A percentile compares a stretch with the other conserved stretches of the same genome.
Evolutionary conservation across 345 rosid species (phyloP).

Genomic region (Heritiera littoralis): DNA sequence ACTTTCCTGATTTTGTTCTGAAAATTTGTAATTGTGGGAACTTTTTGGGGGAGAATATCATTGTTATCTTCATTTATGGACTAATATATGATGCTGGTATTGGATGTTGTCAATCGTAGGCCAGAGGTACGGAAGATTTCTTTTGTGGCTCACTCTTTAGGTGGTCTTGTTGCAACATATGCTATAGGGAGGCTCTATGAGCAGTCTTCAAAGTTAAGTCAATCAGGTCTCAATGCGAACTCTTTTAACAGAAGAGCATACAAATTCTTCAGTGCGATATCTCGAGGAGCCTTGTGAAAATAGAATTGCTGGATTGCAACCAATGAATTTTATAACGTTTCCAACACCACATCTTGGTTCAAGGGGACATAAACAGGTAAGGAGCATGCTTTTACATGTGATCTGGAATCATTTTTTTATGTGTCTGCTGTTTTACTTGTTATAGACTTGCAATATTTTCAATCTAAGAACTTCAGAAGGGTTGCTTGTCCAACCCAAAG

Average conservation of each 20-base stretch:
- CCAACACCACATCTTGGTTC: conserved; percentile 99
- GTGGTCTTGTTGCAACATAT: conserved; percentile 94
- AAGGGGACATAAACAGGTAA: conserved; percentile 84
- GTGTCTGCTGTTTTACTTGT: neutral
- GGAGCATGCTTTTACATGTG: neutral
- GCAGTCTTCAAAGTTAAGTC: conserved; percentile 28
- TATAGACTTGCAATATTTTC: conserved; percentile 5
- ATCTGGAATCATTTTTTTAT: neutral
- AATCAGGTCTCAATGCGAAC: conserved; percentile 17
- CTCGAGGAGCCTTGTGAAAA: conserved; percentile 44
- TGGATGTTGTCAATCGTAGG: conserved; percentile 59
- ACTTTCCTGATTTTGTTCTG: conserved; percentile 14
- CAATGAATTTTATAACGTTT: conserved; percentile 89
- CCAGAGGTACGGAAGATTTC: conserved; percentile 74
- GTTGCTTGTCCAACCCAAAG: neutral
- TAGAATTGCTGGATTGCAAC: conserved; percentile 84
- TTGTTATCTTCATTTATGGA: conserved; percentile 20
- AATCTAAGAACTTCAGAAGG: neutral
- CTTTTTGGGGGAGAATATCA: neutral
- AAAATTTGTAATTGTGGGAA: neutral
- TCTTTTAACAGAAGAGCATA: conserved; percentile 22
- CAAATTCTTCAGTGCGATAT: conserved; percentile 25
- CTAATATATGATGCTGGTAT: conserved; percentile 51
- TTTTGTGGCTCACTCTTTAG: conserved; percentile 91
- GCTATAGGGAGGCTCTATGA: conserved; percentile 82